Evolutionary conservation across 2,329 filamentous ascomycete species (phyloP).

Genomic region (Penicillium sp.): DNA sequence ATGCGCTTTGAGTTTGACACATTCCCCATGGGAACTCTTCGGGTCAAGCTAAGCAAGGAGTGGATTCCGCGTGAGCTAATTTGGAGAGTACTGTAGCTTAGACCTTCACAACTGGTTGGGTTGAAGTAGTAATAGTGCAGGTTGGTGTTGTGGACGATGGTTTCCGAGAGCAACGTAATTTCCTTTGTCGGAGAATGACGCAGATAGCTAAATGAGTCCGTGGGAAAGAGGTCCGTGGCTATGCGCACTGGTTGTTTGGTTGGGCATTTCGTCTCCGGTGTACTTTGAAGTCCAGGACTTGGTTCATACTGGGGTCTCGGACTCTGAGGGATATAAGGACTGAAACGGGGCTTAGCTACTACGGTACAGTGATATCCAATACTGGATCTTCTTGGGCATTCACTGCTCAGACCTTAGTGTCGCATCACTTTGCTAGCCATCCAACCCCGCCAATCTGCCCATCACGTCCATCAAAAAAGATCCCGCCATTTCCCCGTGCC

Average conservation of each 20-base stretch:
- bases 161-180: background rate
- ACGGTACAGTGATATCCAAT: background rate
- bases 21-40: background rate
- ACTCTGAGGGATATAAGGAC: background rate
- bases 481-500: background rate
- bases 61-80: background rate
- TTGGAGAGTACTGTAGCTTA: background rate
- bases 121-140: background rate
- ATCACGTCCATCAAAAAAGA: background rate
- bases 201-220: background rate
- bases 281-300: slow-evolving; percentile 2
- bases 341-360: background rate
- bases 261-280: background rate
- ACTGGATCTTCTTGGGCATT: background rate
- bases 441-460: background rate
- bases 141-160: background rate
- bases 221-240: slow-evolving; percentile 5
- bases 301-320: background rate
- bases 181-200: background rate
- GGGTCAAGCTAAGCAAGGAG: background rate
- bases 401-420: background rate
- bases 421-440: background rate
- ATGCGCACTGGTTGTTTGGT: background rate
- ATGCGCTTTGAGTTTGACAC: background rate
- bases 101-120: background rate